Conservation (phyloP, 495 filamentous ascomycete species). For the Patellaria atrata region DNA sequence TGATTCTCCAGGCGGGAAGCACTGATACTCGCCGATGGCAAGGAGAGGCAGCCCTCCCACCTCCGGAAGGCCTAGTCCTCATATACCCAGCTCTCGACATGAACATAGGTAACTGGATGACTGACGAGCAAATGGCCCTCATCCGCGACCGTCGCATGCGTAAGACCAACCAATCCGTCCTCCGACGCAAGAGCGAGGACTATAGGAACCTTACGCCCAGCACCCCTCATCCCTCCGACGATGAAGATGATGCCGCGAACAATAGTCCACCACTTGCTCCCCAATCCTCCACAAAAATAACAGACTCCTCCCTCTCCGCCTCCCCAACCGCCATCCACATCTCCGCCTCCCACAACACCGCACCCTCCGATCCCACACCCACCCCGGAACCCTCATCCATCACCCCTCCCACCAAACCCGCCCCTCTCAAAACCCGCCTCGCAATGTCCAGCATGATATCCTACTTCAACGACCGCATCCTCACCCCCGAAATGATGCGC, state of each 20-base stretch:
- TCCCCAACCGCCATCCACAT: slow-evolving; percentile 17
- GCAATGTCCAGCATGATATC: slow-evolving; percentile 94
- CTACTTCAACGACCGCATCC: slow-evolving; percentile 89
- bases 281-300: background rate
- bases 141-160: slow-evolving; percentile 73
- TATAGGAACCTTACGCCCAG: slow-evolving; percentile 44
- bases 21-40: slow-evolving; percentile 41
- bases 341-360: slow-evolving; percentile 22
- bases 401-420: slow-evolving; percentile 37
- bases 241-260: slow-evolving; percentile 22
- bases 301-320: slow-evolving; percentile 12
- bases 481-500: slow-evolving; percentile 96
- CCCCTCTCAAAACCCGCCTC: slow-evolving; percentile 69
- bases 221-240: slow-evolving; percentile 25
- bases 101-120: slow-evolving; percentile 99
- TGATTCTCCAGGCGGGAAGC: slow-evolving; percentile 64
- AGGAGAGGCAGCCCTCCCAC: slow-evolving; percentile 48
- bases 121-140: slow-evolving; percentile 87
- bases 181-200: slow-evolving; percentile 64
- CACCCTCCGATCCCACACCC: slow-evolving; percentile 11
- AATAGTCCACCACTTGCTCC: slow-evolving; percentile 1
- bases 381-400: slow-evolving; percentile 25
- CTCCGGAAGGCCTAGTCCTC: slow-evolving; percentile 68
- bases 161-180: slow-evolving; percentile 58
- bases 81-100: slow-evolving; percentile 86